Evolutionary conservation across 2,329 filamentous ascomycete genomes (phyloP).

Genomic region (Elsinoe australis): DNA sequence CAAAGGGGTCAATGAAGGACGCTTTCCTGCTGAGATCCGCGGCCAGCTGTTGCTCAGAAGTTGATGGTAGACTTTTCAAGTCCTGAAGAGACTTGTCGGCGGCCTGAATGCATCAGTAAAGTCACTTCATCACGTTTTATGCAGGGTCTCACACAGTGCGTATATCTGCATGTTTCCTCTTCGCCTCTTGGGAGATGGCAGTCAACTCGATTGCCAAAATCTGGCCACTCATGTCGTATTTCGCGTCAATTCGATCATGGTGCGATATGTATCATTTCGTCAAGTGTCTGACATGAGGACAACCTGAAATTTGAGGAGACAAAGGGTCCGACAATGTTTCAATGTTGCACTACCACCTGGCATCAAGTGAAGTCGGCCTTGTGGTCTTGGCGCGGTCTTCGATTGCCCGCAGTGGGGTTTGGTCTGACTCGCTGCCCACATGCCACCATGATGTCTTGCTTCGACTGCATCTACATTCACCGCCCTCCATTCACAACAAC

Average conservation of each 20-base stretch:
- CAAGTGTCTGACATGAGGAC: too few relatives aligned
- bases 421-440: constrained; percentile 7
- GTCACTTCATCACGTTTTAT: neutral
- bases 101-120: constrained; percentile 39
- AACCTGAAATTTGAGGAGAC: neutral
- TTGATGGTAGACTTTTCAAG: constrained; percentile 65
- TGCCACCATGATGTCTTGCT: constrained; percentile 6
- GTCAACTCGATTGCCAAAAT: constrained; percentile 80
- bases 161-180: constrained; percentile 85
- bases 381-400: neutral
- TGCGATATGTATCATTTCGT: neutral
- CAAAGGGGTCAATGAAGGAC: constrained; percentile 85
- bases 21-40: constrained; percentile 78
- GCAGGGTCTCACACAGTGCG: constrained; percentile 55
- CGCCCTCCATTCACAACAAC: too few relatives aligned
- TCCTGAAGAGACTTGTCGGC: constrained; percentile 91
- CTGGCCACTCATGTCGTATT: constrained; percentile 68
- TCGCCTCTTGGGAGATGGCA: constrained; percentile 90
- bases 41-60: constrained; percentile 67
- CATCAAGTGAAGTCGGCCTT: constrained; percentile 1
- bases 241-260: neutral
- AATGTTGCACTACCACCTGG: constrained; percentile 4
- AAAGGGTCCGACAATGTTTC: neutral
- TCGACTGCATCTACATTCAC: neutral
- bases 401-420: constrained; percentile 7